A percentile compares a stretch with the other conserved stretches of the same genome.
These are phyloP conservation scores for Geotrichum carabidarum DNA, from an alignment of 1,139 yeast genomes.

Conservation along the genomic window DNA sequence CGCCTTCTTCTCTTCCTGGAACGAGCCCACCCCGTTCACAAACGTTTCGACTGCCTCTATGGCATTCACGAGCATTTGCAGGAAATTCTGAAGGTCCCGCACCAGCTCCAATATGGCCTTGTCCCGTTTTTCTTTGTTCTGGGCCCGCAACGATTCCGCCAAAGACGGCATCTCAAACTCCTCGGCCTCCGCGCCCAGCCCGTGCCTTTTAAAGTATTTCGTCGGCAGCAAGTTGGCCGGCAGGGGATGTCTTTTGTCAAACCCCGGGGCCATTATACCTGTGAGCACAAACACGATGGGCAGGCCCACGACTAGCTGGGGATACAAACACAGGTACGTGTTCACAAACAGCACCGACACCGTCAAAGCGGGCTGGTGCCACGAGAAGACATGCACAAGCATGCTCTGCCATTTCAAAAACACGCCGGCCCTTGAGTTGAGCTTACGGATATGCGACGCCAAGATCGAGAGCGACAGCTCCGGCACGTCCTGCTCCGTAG, in stretches of 20 bases:
- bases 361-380: slow-evolving; percentile 26
- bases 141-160: slow-evolving; percentile 9
- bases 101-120: slow-evolving; percentile 44
- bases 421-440: slow-evolving; percentile 16
- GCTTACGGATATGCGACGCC: slow-evolving; percentile 18
- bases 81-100: slow-evolving; percentile 59
- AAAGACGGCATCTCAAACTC: slow-evolving; percentile 8
- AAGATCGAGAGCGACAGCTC: slow-evolving; percentile 17
- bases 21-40: slow-evolving; percentile 62
- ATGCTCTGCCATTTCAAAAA: slow-evolving; percentile 9
- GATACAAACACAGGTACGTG: slow-evolving; percentile 48
- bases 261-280: slow-evolving; percentile 67
- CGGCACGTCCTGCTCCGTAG: slow-evolving; percentile 1
- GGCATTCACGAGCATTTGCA: slow-evolving; percentile 50
- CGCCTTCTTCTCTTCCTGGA: slow-evolving; percentile 63
- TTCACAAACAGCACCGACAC: slow-evolving; percentile 33
- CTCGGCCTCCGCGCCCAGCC: slow-evolving; percentile 4
- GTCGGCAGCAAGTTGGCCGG: slow-evolving; percentile 22
- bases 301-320: slow-evolving; percentile 58
- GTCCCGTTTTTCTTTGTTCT: slow-evolving; percentile 14
- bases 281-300: slow-evolving; percentile 57
- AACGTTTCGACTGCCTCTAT: slow-evolving; percentile 53
- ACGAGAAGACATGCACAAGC: slow-evolving; percentile 12
- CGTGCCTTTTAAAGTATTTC: slow-evolving; percentile 12
- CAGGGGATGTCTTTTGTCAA: slow-evolving; percentile 56